Base-by-base conservation (phyloP, 2,329 filamentous ascomycete species). In the Xylariaceae sp. region DNA sequence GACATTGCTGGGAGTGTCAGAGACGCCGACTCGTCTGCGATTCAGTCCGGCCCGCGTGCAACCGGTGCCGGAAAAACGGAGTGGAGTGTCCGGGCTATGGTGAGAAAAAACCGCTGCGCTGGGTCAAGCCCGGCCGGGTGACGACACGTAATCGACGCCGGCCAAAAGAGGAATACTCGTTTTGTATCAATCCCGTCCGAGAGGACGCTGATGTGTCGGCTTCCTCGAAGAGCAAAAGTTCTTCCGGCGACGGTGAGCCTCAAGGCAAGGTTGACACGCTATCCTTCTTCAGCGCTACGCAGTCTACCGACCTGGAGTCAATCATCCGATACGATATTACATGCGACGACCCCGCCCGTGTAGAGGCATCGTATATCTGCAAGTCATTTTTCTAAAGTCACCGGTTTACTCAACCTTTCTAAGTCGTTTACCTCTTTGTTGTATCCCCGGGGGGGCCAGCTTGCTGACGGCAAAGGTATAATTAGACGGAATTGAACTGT, bases 1-100 rank as follows among this genome's bases (percentile, higher is more conserved):
- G 60, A 45, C 69, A 72, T 49, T 75, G 72, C 57, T 75, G 72
- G 73, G 72, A 74, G 54, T 75, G 72, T 53, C 69, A 64, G 19
- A 68, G 72, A n/a, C 70, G 71, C 2, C 60, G 67, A 7, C 58
- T 74, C 7, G 71, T 72, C n/a, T 75, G 72, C 56, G 72, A 75
- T 55, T 68, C 67, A 15, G 60, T 58, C 15, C 64, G 54, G 7
- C 71, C 72, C 2, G 59, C 63, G 30, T 75, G 73, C 59, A 69
- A 67, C 32, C 69, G 70, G 52, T 75, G 73, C 50, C 61, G 63
- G 19, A 54, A 45, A 1, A 59, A 61, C 4, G 67, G 67, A 6
- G 67, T 70, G 8, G 63, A 67, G 3, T 75, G 72, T 47, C 72
- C 72, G 2, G 72, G 72, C 2, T 75, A 73, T 58, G 65, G 65